Evolutionary conservation across 768 basidiomycete species (phyloP).

Genomic region (Leccinum barrowsii): DNA sequence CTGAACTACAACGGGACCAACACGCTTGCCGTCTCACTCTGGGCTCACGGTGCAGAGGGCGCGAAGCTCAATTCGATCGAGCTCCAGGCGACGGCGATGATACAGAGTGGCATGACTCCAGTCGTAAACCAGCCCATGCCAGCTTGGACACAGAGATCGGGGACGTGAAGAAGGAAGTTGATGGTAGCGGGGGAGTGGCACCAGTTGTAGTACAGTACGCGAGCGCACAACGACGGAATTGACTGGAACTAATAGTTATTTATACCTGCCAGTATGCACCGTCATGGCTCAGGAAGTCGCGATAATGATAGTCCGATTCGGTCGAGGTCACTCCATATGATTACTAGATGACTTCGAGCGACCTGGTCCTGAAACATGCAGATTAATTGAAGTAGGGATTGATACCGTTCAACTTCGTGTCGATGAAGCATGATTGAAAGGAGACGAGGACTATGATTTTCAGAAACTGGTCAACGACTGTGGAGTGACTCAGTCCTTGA

Average conservation of each 20-base stretch:
- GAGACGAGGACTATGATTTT: too few species aligned
- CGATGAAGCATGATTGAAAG: too few species aligned
- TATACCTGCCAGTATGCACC: neutral
- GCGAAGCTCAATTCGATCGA: conserved; percentile 39
- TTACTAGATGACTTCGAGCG: too few species aligned
- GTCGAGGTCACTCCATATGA: too few species aligned
- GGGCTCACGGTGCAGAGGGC: conserved; percentile 40
- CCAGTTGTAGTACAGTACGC: neutral
- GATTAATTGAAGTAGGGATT: too few species aligned
- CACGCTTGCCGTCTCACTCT: conserved; percentile 46
- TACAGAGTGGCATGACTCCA: conserved; percentile 22
- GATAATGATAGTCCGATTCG: too few species aligned
- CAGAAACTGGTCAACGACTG: too few species aligned
- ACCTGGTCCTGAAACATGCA: too few species aligned
- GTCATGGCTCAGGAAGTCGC: too few species aligned
- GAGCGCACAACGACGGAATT: neutral
- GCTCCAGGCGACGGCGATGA: conserved; percentile 34
- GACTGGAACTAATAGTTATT: neutral
- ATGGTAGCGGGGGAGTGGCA: neutral
- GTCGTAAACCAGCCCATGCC: conserved; percentile 30
- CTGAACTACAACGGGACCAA: conserved; percentile 46
- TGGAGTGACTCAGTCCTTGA: too few species aligned
- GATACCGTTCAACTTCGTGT: too few species aligned
- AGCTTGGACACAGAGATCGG: conserved; percentile 18
- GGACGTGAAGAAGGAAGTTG: conserved; percentile 10